These are phyloP conservation scores for Amaranthus hypochondriacus DNA, from an alignment of 148 eudicot species.

Conservation along the genomic window DNA sequence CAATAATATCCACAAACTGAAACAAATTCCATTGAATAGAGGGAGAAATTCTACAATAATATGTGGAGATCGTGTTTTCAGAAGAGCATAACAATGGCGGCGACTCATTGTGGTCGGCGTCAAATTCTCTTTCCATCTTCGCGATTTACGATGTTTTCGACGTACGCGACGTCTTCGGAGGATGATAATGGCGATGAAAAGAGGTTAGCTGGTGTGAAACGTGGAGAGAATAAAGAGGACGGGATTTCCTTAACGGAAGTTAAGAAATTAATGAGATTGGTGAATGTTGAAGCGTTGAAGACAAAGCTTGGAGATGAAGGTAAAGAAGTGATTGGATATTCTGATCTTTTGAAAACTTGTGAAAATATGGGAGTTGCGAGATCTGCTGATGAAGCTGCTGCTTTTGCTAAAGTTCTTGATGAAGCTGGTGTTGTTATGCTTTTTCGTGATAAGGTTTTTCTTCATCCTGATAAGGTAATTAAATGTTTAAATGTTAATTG, in stretches of 20 bases:
- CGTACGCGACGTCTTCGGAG: neutral
- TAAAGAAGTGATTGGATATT: constrained; percentile 61
- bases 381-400: constrained; percentile 55
- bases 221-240: constrained; percentile 12
- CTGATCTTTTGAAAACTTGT: constrained; percentile 59
- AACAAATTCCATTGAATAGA: neutral
- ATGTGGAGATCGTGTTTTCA: constrained; percentile 29
- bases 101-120: neutral
- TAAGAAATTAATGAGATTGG: constrained; percentile 72
- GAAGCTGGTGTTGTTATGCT: constrained; percentile 90
- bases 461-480: constrained; percentile 86
- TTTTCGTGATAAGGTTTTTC: constrained; percentile 74
- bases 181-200: neutral
- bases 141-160: neutral
- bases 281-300: constrained; percentile 71
- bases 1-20: neutral
- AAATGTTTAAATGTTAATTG: too few species aligned
- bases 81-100: constrained; percentile 21
- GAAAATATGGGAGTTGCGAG: constrained; percentile 63
- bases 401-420: constrained; percentile 62
- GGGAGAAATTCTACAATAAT: neutral
- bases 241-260: constrained; percentile 59
- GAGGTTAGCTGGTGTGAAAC: neutral
- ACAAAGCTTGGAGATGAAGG: constrained; percentile 58
- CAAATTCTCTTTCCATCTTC: neutral